A percentile compares a stretch with the other conserved stretches of the same genome.
phyloP scores from a whole-genome alignment of 1,284 basidiomycete species.

The Peniophora sp. region DNA sequence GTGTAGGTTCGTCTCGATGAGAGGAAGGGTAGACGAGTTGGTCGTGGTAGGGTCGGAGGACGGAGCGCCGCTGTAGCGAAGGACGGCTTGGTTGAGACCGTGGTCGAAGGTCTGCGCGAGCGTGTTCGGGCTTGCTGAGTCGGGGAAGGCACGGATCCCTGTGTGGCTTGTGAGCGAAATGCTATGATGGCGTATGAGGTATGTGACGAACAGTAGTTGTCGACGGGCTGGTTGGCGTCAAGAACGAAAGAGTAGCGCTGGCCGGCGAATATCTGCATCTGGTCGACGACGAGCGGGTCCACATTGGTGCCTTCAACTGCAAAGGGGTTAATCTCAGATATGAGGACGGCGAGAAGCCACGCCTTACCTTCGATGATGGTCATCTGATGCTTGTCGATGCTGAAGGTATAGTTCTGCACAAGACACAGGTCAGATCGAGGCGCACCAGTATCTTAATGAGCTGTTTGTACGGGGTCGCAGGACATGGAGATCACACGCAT shows the following conservation, averaged over 20 bases:
- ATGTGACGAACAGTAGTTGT: constrained; percentile 28
- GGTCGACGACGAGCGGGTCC: constrained; percentile 18
- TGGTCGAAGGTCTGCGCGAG: not conserved
- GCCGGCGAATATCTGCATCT: constrained; percentile 19
- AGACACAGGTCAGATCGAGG: no score
- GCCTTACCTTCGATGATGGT: constrained; percentile 6
- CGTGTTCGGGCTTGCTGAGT: not conserved
- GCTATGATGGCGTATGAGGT: constrained; percentile 15
- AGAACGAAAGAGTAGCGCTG: constrained; percentile 24
- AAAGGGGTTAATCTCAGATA: no score
- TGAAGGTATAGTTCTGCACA: constrained; percentile 14
- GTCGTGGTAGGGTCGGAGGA: constrained; percentile 11
- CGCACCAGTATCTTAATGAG: no score
- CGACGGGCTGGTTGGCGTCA: constrained; percentile 19
- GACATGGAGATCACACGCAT: constrained; percentile 28
- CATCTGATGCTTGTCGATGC: constrained; percentile 19
- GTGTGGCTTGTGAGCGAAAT: constrained; percentile 25
- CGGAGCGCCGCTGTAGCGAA: constrained; percentile 15
- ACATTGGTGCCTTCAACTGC: constrained; percentile 16
- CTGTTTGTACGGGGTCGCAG: not conserved
- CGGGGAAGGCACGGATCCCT: constrained; percentile 16
- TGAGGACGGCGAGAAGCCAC: no score
- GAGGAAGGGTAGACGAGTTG: constrained; percentile 14
- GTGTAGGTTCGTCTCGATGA: constrained; percentile 9
- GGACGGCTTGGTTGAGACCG: constrained; percentile 19